A percentile compares a stretch with the other conserved stretches of the same genome.
phyloP scores from a whole-genome alignment of 805 yeast species.

The Candida maris region DNA sequence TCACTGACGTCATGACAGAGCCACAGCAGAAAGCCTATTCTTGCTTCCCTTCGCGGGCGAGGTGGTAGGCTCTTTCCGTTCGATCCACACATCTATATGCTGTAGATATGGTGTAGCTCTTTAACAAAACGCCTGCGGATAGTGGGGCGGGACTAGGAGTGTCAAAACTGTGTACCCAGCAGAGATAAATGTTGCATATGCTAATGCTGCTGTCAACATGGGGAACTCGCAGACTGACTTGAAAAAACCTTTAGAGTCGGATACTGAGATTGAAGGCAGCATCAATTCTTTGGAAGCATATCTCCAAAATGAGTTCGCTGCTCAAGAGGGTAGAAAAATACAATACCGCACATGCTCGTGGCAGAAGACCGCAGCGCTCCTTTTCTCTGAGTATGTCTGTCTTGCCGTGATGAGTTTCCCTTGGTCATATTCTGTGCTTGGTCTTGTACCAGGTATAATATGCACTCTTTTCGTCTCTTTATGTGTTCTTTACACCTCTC shows the following conservation, averaged over 20 bases:
- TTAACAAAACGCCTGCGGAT: too few species aligned
- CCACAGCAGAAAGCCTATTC: too few species aligned
- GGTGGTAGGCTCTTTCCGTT: too few species aligned
- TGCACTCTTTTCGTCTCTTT: constrained; percentile 49
- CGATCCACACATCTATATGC: too few species aligned
- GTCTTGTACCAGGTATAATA: constrained; percentile 55
- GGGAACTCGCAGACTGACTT: too few species aligned
- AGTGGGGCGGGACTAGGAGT: too few species aligned
- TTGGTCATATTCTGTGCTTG: constrained; percentile 59
- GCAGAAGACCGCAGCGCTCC: constrained; percentile 57
- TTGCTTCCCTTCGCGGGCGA: too few species aligned
- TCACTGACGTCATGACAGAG: too few species aligned
- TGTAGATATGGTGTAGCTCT: too few species aligned
- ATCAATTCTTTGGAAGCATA: constrained; percentile 7
- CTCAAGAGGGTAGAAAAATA: constrained; percentile 26
- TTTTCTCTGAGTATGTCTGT: constrained; percentile 58
- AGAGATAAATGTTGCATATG: too few species aligned
- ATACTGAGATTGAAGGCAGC: constrained; percentile 4
- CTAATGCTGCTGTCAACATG: too few species aligned
- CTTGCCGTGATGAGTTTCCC: constrained; percentile 65
- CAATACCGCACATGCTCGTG: constrained; percentile 52
- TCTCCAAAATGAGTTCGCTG: constrained; percentile 8
- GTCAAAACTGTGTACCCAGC: too few species aligned
- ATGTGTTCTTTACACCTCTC: constrained; percentile 53
- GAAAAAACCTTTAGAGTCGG: constrained; percentile 1